Conservation (phyloP, 2,329 filamentous ascomycete genomes). For the Helminthosporium solani region DNA sequence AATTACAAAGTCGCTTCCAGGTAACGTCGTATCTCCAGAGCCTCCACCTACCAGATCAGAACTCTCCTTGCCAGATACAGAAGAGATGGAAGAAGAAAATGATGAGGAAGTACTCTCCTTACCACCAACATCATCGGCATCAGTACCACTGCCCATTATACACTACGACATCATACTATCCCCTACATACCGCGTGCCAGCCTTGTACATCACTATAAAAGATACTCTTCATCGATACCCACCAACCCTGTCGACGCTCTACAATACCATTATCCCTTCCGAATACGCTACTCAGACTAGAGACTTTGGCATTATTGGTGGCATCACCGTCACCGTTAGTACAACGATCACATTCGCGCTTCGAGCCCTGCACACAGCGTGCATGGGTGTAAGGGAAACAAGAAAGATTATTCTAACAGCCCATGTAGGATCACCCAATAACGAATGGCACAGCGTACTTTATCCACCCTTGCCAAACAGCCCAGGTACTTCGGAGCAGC, state of each 20-base stretch:
- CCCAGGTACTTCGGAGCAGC: conserved; percentile 69
- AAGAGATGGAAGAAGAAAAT: conserved; percentile 9
- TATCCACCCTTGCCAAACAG: conserved; percentile 88
- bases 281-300: conserved; percentile 35
- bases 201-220: conserved; percentile 44
- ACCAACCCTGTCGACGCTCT: conserved; percentile 36
- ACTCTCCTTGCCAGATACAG: background rate
- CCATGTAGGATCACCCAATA: conserved; percentile 72
- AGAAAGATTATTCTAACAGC: background rate
- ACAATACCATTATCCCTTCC: conserved; percentile 39
- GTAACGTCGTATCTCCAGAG: background rate
- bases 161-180: conserved; percentile 48
- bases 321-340: conserved; percentile 40
- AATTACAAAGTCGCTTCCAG: conserved; percentile 22
- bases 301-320: conserved; percentile 42
- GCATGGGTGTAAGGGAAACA: background rate
- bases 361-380: no score
- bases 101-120: conserved; percentile 19
- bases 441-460: conserved; percentile 80
- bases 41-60: background rate
- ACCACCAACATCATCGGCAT: background rate
- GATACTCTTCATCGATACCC: conserved; percentile 30
- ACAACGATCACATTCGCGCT: no score
- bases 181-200: conserved; percentile 47
- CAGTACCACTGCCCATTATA: conserved; percentile 8